A percentile compares a stretch with the other conserved stretches of the same genome.
Conservation (phyloP, 2,329 filamentous ascomycete genomes). For the Diaporthe vexans region DNA sequence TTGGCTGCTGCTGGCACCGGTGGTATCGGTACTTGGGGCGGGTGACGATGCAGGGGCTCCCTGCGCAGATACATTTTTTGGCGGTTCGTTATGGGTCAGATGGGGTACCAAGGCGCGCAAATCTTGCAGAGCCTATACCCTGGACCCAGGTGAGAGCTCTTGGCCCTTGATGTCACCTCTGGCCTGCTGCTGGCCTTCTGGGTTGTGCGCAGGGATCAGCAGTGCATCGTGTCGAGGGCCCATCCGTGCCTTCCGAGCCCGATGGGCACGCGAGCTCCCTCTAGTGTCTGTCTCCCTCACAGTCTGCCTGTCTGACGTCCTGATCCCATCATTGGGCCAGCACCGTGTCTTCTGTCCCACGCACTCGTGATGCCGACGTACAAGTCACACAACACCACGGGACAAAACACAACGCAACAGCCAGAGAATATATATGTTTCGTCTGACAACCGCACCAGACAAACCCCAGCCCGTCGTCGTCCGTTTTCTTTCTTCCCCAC, state of each 20-base stretch:
- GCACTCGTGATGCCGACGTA: too few species aligned
- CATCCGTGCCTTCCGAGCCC: conserved; percentile 33
- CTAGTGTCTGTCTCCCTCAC: too few species aligned
- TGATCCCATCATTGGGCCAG: not conserved
- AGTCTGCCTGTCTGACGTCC: not conserved
- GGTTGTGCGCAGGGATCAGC: conserved; percentile 8
- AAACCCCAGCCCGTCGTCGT: not conserved
- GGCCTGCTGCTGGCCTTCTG: conserved; percentile 2
- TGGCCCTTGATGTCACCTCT: conserved; percentile 18
- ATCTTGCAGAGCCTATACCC: conserved; percentile 20
- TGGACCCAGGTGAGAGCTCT: conserved; percentile 3
- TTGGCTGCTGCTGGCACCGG: conserved; percentile 26
- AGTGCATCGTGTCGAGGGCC: not conserved
- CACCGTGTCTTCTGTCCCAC: not conserved
- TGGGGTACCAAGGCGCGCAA: conserved; percentile 21
- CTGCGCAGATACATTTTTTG: conserved; percentile 30
- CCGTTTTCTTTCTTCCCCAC: not conserved
- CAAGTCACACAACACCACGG: not conserved
- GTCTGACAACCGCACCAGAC: conserved; percentile 12
- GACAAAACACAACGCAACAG: not conserved
- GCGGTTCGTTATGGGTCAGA: conserved; percentile 11
- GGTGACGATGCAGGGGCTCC: conserved; percentile 19
- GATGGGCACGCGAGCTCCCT: conserved; percentile 29
- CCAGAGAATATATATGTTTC: not conserved
- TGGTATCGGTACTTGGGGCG: conserved; percentile 33